These are phyloP conservation scores for Talaromyces borbonicus DNA, from an alignment of 495 filamentous ascomycete species.

Conservation along the genomic window DNA sequence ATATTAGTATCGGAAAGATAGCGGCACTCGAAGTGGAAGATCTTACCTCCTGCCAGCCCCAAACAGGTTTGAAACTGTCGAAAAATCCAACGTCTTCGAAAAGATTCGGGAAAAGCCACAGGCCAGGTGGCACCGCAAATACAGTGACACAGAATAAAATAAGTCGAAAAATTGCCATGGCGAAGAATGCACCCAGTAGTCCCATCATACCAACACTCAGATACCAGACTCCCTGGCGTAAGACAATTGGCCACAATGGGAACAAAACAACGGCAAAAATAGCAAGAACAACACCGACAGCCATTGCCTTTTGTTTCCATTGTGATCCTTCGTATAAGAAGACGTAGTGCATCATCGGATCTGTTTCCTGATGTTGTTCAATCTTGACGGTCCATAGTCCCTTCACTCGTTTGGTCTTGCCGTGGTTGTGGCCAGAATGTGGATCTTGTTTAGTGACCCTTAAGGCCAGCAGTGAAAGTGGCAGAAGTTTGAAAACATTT, in stretches of 20 bases:
- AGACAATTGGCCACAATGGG: conserved; percentile 87
- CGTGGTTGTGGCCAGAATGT: conserved; percentile 60
- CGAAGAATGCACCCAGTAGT: conserved; percentile 89
- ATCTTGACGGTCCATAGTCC: conserved; percentile 95
- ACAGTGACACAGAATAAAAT: conserved; percentile 93
- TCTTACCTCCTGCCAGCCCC: conserved; percentile 95
- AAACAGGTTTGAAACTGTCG: conserved; percentile 91
- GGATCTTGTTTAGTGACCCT: conserved; percentile 81
- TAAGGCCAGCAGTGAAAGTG: conserved; percentile 87
- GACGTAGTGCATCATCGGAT: conserved; percentile 86
- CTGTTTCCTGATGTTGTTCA: conserved; percentile 91
- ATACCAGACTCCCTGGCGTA: conserved; percentile 95
- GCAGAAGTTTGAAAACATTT: conserved; percentile 90
- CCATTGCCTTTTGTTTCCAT: conserved; percentile 87
- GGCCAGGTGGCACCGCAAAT: conserved; percentile 70
- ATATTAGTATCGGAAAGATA: conserved; percentile 11
- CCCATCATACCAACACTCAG: conserved; percentile 90
- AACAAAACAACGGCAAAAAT: conserved; percentile 90
- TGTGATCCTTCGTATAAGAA: conserved; percentile 95
- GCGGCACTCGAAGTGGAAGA: conserved; percentile 8
- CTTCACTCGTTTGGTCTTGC: conserved; percentile 81
- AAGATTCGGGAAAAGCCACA: conserved; percentile 97
- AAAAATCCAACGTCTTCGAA: conserved; percentile 99
- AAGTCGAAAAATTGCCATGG: conserved; percentile 91
- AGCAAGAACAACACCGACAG: conserved; percentile 63